phyloP scores from a whole-genome alignment of 768 basidiomycete genomes.

The Crepidotus variabilis region DNA sequence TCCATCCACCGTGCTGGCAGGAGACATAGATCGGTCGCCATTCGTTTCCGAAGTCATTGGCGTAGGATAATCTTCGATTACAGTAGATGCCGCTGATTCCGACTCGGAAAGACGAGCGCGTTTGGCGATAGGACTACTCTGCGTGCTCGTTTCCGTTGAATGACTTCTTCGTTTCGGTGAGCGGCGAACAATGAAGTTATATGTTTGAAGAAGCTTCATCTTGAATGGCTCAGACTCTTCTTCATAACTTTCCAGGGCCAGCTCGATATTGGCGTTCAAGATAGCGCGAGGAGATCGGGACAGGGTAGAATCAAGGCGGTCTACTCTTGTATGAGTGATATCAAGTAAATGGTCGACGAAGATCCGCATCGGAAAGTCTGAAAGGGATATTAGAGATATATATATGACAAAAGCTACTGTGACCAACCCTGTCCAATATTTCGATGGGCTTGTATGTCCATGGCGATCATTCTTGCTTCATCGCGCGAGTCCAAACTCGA shows the following conservation, averaged over 20 bases:
- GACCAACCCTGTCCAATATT: conserved; percentile 42
- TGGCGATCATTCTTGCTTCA: conserved; percentile 29
- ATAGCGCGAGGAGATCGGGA: conserved; percentile 18
- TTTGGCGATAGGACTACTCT: conserved; percentile 33
- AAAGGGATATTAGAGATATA: background rate
- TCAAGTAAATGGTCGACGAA: conserved; percentile 49
- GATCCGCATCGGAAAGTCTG: conserved; percentile 43
- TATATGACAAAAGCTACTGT: background rate
- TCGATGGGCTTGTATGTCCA: conserved; percentile 40
- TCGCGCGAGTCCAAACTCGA: conserved; percentile 21
- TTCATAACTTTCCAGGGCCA: conserved; percentile 29
- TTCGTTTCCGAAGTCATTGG: conserved; percentile 32
- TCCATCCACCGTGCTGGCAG: conserved; percentile 37
- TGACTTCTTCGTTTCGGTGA: conserved; percentile 44
- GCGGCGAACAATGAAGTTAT: conserved; percentile 38
- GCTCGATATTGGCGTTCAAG: conserved; percentile 25
- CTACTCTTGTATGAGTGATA: conserved; percentile 31
- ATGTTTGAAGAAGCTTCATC: conserved; percentile 31
- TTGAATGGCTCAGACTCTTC: conserved; percentile 27
- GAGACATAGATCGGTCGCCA: conserved; percentile 39
- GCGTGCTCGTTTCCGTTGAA: conserved; percentile 34
- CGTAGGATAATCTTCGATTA: conserved; percentile 28
- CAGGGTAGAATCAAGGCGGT: conserved; percentile 14
- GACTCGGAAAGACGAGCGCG: conserved; percentile 35
- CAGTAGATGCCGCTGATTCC: conserved; percentile 25